Conservation (phyloP, 176 grass and related monocot genomes). For the Oryza longistaminata region DNA sequence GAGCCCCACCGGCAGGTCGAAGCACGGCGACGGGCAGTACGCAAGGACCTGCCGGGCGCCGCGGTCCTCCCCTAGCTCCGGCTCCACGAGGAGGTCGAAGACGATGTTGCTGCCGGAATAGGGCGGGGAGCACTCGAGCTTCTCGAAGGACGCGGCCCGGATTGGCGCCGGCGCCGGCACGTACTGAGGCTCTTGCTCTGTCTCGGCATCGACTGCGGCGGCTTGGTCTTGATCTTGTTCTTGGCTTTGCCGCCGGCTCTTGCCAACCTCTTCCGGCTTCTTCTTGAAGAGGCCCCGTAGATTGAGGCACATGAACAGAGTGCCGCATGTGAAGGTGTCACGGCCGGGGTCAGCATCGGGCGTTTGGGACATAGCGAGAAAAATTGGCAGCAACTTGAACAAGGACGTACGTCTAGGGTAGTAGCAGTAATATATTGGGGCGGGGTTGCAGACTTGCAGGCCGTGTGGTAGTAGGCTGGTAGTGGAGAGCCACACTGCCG, state of each 20-base stretch:
- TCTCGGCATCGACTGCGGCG: too few species aligned
- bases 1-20: slow-evolving; percentile 51
- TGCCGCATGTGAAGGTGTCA: slow-evolving; percentile 41
- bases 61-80: not conserved
- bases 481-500: slow-evolving; percentile 46
- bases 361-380: slow-evolving; percentile 26
- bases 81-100: slow-evolving; percentile 38
- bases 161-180: too few species aligned
- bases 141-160: slow-evolving; percentile 30
- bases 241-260: not conserved
- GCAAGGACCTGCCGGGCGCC: not conserved
- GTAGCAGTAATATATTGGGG: slow-evolving; percentile 18
- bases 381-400: too few species aligned
- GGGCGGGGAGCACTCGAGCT: slow-evolving; percentile 38
- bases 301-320: slow-evolving; percentile 47
- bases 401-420: not conserved
- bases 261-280: slow-evolving; percentile 20
- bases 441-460: not conserved
- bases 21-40: slow-evolving; percentile 56
- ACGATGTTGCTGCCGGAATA: slow-evolving; percentile 48
- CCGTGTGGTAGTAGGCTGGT: not conserved
- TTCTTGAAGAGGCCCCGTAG: slow-evolving; percentile 43
- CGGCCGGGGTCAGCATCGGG: slow-evolving; percentile 16
- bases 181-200: not conserved
- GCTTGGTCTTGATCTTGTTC: not conserved